Base-by-base conservation (phyloP, 345 rosid genomes). In the Arabidopsis suecica region DNA sequence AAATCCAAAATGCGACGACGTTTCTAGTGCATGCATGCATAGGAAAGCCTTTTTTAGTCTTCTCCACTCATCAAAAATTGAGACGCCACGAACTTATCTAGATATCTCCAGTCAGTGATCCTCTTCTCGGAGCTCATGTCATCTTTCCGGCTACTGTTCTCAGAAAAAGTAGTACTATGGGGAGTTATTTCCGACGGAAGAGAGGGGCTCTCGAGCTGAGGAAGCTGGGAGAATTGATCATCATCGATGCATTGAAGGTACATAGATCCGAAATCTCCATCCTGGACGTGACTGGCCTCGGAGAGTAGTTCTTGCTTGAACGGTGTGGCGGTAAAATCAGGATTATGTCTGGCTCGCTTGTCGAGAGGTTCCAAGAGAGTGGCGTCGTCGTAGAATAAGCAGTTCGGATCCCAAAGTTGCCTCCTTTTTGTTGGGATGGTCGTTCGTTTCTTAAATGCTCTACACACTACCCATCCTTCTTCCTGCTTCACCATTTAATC, bases 401-500 rank as follows among this genome's bases (percentile, higher is more conserved):
- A 88, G 78, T 85, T 82, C 4, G 88, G 77, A 54, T 90, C 93
- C 93, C 95, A 88, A 6, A 74, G 79, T 69, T 88, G 88, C 7
- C 80, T 76, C 84, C 65, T 81, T 85, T 91, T 94, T 55, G 59
- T 74, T 44, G 80, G 88, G 3, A 82, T 80, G 16, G 41, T 87
- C 38, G 77, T 57, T 84, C 89, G 71, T 79, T 94, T 94, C 87
- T 90, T 94, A 84, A 94, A 94, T 61, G 98, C 98, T n/a, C 98
- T 86, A 72, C 98, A 94, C 50, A 94, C 97, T 7, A 94, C 98
- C 97, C 98, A 94, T 77, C 97, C 98, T 84, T 94, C 98, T 83
- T 94, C 98, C 98, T 94, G 85, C 54, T 65, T 63, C 73, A 66
- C 32, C 78, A 57, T 12, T 54, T 54, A 8, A 53, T 6, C 47